Conservation (phyloP, 192 early-diverging fungal species). For the Coemansia pectinata region DNA sequence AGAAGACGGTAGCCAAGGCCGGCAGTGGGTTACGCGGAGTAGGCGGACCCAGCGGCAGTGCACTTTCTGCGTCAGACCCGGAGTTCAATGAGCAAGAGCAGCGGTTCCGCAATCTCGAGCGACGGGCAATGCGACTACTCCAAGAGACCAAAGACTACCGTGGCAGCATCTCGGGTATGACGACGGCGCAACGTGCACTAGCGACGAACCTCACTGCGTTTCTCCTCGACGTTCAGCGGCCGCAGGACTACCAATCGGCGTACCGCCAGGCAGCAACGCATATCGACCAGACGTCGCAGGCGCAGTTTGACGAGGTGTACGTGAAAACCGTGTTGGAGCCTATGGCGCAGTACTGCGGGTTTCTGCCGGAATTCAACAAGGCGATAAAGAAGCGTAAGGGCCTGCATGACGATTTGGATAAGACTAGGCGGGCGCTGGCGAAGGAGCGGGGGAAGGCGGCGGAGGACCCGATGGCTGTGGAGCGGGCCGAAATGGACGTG, state of each 20-base stretch:
- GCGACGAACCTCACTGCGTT: conserved; percentile 87
- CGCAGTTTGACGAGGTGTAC: conserved; percentile 85
- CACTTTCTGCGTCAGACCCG: conserved; percentile 55
- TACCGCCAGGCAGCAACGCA: conserved; percentile 83
- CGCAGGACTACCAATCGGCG: conserved; percentile 70
- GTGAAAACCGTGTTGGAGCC: conserved; percentile 88
- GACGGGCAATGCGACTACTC: conserved; percentile 77
- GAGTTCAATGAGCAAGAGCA: conserved; percentile 84
- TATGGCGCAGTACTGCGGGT: conserved; percentile 78
- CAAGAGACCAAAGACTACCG: conserved; percentile 94
- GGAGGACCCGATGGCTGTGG: conserved; percentile 63
- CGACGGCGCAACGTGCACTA: conserved; percentile 78
- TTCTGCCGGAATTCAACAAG: conserved; percentile 93
- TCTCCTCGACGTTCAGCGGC: conserved; percentile 76
- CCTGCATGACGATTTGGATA: conserved; percentile 90
- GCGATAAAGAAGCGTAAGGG: conserved; percentile 86
- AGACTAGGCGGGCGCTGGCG: conserved; percentile 65
- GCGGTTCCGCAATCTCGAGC: conserved; percentile 78
- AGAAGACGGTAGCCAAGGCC: conserved; percentile 35
- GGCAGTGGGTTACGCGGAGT: conserved; percentile 29
- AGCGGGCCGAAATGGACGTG: conserved; percentile 80
- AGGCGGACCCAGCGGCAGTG: not conserved
- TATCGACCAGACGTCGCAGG: conserved; percentile 77
- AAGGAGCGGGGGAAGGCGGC: conserved; percentile 82
- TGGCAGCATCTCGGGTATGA: conserved; percentile 82